Evolutionary conservation across 2,329 filamentous ascomycete genomes (phyloP).

Genomic region (Cercospora janseana): DNA sequence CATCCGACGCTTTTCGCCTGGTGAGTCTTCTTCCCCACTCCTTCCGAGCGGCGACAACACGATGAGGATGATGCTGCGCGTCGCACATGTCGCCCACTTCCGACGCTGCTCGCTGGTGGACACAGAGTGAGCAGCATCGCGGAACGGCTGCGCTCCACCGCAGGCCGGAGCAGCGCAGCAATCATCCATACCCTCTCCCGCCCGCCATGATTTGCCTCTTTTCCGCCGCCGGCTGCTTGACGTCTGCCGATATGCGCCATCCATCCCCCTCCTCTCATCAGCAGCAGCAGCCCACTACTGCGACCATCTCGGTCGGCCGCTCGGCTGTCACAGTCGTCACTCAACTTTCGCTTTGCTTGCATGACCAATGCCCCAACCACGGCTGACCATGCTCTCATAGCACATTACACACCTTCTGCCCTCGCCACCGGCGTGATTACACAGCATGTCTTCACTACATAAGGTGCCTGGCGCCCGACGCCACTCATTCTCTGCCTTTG

Average conservation of each 20-base stretch:
- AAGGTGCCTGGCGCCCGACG: constrained; percentile 24
- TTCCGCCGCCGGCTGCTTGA: neutral
- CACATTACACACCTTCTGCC: constrained; percentile 2
- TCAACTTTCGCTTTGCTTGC: neutral
- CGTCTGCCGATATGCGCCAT: constrained; percentile 1
- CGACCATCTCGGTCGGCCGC: neutral
- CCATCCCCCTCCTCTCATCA: neutral
- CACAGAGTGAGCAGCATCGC: neutral
- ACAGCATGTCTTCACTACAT: constrained; percentile 25
- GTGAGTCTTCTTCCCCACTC: constrained; percentile 4
- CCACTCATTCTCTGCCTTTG: constrained; percentile 36
- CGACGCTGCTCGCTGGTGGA: neutral
- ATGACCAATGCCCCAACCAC: constrained; percentile 10
- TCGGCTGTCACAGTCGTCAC: neutral
- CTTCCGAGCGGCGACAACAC: neutral
- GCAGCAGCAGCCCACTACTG: neutral
- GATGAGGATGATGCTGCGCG: neutral
- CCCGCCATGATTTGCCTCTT: neutral
- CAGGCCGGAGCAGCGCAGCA: neutral
- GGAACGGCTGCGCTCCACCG: no score
- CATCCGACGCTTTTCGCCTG: neutral
- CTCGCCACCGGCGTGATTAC: constrained; percentile 1
- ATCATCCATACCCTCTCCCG: neutral
- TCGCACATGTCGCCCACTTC: neutral
- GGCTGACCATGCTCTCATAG: constrained; percentile 2